Conservation (phyloP, 495 filamentous ascomycete genomes). For the Neurospora pannonica region DNA sequence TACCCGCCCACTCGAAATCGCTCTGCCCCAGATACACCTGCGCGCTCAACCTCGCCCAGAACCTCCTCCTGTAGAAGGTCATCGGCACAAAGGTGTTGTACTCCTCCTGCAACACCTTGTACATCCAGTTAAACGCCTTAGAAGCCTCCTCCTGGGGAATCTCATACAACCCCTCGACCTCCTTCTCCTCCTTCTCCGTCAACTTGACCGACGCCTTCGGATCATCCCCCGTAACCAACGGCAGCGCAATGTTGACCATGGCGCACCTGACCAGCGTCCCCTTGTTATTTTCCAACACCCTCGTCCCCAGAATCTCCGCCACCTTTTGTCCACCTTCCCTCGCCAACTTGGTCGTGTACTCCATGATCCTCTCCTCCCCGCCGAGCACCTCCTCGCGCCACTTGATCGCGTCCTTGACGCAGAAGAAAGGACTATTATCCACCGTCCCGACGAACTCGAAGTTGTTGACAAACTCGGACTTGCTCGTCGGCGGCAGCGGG, state of each 20-base stretch:
- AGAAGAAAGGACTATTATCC: constrained; percentile 62
- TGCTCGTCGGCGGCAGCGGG: constrained; percentile 35
- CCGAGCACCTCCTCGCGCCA: constrained; percentile 62
- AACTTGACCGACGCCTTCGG: constrained; percentile 8
- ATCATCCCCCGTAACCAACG: constrained; percentile 31
- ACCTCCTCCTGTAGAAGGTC: constrained; percentile 45
- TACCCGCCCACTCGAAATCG: constrained; percentile 68
- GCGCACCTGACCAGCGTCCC: constrained; percentile 34
- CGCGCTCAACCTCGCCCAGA: constrained; percentile 66
- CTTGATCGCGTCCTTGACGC: constrained; percentile 56
- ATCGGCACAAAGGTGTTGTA: constrained; percentile 63
- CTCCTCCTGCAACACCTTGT: constrained; percentile 43
- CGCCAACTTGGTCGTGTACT: constrained; percentile 49
- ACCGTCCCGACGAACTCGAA: constrained; percentile 74
- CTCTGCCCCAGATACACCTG: constrained; percentile 70
- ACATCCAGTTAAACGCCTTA: constrained; percentile 46
- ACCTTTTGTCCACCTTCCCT: constrained; percentile 47
- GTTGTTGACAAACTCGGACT: constrained; percentile 53
- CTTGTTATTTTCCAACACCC: constrained; percentile 53
- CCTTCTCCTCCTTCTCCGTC: constrained; percentile 3
- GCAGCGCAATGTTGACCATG: constrained; percentile 68
- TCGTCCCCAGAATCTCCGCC: constrained; percentile 56
- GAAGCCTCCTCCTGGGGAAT: constrained; percentile 27
- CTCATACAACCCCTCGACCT: constrained; percentile 18
- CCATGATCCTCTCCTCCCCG: constrained; percentile 59